Base-by-base conservation (phyloP, 768 basidiomycete genomes). In the Suillus occidentalis region DNA sequence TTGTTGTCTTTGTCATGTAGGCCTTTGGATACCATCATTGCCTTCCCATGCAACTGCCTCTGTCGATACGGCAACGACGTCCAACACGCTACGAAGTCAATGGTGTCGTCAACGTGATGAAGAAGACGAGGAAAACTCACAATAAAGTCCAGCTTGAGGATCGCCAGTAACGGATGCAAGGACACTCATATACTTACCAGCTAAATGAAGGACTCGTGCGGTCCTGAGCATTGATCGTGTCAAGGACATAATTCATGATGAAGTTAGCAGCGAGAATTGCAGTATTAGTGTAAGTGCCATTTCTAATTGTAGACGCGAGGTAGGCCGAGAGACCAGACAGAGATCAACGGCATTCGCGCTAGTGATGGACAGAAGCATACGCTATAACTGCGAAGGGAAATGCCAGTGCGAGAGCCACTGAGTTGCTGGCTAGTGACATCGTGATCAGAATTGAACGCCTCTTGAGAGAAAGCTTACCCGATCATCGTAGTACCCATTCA, bases 101-200 rank as follows among this genome's bases (percentile, higher is more conserved):
- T 20, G 18, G 43, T 42, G 57, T 67, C 67, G 52, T 68, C 12
- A 9, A 28, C 69, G 34, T 6, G 57, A 10, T 16, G 8, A 60
- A 58, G 22, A 2, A 25, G 25, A 37, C 47, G 20, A 63, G 40
- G 25, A 39, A 31, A 18, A 69, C 81, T 67, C 68, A 84, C 82
- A 84, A 64, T 1, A 66, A 71, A 45, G 67, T 79, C 83, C 83
- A 84, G 42, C 75, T 71, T 31, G 31, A 31, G 66, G 55, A 65
- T 84, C 78, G 6, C 78, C 76, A 12, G 81, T 83, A 37, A 84
- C 76, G 59, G 75, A 76, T 0, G 74, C 72, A 37, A 86, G 71
- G 7, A 86, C 78, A 56, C 78, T 81, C 60, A 86, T 77, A 59
- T 77, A 82, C 64, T 86, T 86, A 36, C 85, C 6, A 84, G 56